phyloP scores from a whole-genome alignment of 768 basidiomycete species.

The Suillus subluteus region DNA sequence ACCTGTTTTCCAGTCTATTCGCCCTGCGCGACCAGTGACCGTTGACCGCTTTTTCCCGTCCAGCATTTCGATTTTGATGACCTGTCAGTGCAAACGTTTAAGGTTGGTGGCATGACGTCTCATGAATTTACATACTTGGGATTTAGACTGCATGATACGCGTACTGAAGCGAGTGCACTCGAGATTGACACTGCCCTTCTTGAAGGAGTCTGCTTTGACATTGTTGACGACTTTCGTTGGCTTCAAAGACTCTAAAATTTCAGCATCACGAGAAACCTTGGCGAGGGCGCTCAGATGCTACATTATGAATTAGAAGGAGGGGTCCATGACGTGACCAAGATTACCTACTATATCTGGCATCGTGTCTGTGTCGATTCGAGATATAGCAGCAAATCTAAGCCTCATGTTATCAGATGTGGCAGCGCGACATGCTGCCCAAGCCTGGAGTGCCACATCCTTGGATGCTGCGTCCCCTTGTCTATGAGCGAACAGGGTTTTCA shows the following conservation, averaged over 20 bases:
- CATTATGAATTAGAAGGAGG: conserved; percentile 6
- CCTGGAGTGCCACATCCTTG: conserved; percentile 39
- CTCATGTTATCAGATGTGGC: conserved; percentile 29
- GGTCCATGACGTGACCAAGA: neutral
- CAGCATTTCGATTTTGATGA: conserved; percentile 3
- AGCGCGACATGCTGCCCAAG: conserved; percentile 49
- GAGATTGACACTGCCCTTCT: conserved; percentile 38
- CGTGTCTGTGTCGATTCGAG: conserved; percentile 29
- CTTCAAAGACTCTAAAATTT: conserved; percentile 51
- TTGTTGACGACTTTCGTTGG: conserved; percentile 48
- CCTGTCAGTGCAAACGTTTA: neutral
- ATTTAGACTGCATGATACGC: conserved; percentile 34
- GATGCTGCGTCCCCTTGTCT: conserved; percentile 23
- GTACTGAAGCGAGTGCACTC: conserved; percentile 47
- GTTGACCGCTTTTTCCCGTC: neutral
- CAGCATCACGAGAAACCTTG: conserved; percentile 48
- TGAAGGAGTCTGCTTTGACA: conserved; percentile 32
- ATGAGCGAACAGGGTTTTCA: conserved; percentile 34
- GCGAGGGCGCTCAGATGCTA: conserved; percentile 49
- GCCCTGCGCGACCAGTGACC: conserved; percentile 26
- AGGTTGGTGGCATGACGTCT: neutral
- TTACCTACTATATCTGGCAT: conserved; percentile 34
- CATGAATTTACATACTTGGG: neutral
- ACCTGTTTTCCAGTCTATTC: conserved; percentile 43
- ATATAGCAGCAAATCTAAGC: conserved; percentile 19